Conservation (phyloP, 2,329 filamentous ascomycete genomes). For the Phaeosphaeriaceae sp. region DNA sequence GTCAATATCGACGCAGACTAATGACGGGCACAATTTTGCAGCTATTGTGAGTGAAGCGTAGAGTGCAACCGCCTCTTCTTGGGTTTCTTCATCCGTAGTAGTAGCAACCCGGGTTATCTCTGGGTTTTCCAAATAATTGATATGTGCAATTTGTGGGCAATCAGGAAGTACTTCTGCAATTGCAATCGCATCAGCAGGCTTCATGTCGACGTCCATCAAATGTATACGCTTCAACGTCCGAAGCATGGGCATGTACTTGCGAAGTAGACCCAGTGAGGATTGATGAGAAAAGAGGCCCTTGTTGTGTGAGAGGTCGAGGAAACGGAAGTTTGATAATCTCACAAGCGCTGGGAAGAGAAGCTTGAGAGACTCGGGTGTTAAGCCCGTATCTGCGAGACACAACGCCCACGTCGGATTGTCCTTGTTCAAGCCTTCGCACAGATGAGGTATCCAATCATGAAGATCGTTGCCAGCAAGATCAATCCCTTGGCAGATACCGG, state of each 20-base stretch:
- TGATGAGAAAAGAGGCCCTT: conserved; percentile 77
- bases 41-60: conserved; percentile 92
- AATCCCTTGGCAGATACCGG: conserved; percentile 81
- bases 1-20: conserved; percentile 92
- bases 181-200: conserved; percentile 86
- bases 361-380: conserved; percentile 74
- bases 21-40: conserved; percentile 78
- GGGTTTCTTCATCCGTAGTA: conserved; percentile 76
- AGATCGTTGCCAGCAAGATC: conserved; percentile 88
- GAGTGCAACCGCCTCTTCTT: conserved; percentile 92
- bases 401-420: conserved; percentile 74
- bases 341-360: conserved; percentile 76
- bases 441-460: conserved; percentile 51
- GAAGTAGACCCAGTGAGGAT: conserved; percentile 75
- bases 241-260: conserved; percentile 86
- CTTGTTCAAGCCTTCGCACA: conserved; percentile 59
- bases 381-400: conserved; percentile 83
- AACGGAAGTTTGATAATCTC: conserved; percentile 75
- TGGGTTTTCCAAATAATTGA: conserved; percentile 85
- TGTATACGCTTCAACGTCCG: conserved; percentile 81
- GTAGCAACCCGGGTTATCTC: conserved; percentile 73
- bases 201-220: conserved; percentile 82
- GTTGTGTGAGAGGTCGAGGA: conserved; percentile 93
- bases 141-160: conserved; percentile 77
- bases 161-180: conserved; percentile 91